Percentiles rank a stretch among this genome's conserved stretches.
phyloP scores from a whole-genome alignment of 768 basidiomycete species.

The Saitozyma podzolica region DNA sequence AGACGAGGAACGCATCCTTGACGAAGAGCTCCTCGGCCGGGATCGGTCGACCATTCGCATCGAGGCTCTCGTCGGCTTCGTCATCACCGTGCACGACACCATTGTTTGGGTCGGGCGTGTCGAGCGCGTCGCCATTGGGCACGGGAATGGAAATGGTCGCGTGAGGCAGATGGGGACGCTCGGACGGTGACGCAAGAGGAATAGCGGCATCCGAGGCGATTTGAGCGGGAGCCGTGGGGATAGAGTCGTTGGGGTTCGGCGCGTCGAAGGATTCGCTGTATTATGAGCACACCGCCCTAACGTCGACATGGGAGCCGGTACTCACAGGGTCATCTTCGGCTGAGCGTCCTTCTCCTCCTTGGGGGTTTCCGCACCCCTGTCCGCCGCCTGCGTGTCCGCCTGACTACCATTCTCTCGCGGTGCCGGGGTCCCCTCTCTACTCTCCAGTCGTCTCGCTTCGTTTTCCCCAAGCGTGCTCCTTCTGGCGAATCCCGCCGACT shows the following conservation, averaged over 20 bases:
- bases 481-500: conserved; percentile 2
- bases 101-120: conserved; percentile 26
- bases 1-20: conserved; percentile 97
- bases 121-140: conserved; percentile 43
- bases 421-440: conserved; percentile 5
- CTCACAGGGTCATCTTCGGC: conserved; percentile 43
- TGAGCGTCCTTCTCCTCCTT: conserved; percentile 10
- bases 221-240: conserved; percentile 40
- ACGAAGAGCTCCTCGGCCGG: conserved; percentile 84
- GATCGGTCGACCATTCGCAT: conserved; percentile 56
- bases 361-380: conserved; percentile 13
- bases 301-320: not conserved
- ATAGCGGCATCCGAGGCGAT: conserved; percentile 13
- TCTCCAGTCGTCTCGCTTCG: conserved; percentile 31
- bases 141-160: conserved; percentile 41
- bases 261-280: conserved; percentile 46
- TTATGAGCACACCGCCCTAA: conserved; percentile 6
- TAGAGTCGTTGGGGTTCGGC: conserved; percentile 51
- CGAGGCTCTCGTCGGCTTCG: conserved; percentile 36
- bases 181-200: conserved; percentile 2
- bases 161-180: conserved; percentile 22
- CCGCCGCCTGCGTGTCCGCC: conserved; percentile 18
- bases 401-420: not conserved
- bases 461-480: conserved; percentile 31
- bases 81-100: conserved; percentile 16